phyloP scores from a whole-genome alignment of 805 yeast genomes.

The Lachancea meyersii region DNA sequence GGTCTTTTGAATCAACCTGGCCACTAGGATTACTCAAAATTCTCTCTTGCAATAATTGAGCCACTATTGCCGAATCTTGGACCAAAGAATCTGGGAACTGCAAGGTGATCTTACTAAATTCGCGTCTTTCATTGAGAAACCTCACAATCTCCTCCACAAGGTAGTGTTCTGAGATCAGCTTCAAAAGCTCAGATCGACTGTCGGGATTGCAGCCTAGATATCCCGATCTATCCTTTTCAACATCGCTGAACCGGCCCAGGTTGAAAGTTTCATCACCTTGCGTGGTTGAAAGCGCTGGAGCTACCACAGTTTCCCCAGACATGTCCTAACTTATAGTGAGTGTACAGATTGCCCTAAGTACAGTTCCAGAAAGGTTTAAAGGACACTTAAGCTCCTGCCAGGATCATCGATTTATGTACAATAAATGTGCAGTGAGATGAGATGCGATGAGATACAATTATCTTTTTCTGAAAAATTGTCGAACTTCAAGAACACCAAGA shows the following conservation, averaged over 20 bases:
- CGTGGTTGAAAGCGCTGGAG: conserved; percentile 70
- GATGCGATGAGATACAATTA: neutral
- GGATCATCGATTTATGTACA: neutral
- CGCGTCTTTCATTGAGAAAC: conserved; percentile 34
- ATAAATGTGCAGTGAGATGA: conserved; percentile 6
- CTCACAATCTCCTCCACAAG: conserved; percentile 43
- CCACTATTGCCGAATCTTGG: conserved; percentile 69
- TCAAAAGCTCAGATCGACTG: conserved; percentile 23
- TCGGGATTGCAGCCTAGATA: conserved; percentile 26
- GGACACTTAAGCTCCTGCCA: neutral
- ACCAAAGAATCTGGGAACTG: conserved; percentile 86
- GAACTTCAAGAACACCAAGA: neutral
- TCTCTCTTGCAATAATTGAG: conserved; percentile 44
- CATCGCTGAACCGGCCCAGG: conserved; percentile 39
- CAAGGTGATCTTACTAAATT: conserved; percentile 55
- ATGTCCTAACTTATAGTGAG: neutral
- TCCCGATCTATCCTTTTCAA: conserved; percentile 22
- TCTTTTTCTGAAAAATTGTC: conserved; percentile 1
- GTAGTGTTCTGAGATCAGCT: conserved; percentile 46
- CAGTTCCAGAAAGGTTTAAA: neutral
- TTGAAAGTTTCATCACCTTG: conserved; percentile 56
- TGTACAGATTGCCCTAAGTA: neutral
- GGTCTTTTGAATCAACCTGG: neutral
- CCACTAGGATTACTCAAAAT: conserved; percentile 17
- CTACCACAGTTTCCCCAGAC: conserved; percentile 30